These are phyloP conservation scores for Coemansia sp. DNA, from an alignment of 192 early-diverging fungal species.

Conservation along the genomic window DNA sequence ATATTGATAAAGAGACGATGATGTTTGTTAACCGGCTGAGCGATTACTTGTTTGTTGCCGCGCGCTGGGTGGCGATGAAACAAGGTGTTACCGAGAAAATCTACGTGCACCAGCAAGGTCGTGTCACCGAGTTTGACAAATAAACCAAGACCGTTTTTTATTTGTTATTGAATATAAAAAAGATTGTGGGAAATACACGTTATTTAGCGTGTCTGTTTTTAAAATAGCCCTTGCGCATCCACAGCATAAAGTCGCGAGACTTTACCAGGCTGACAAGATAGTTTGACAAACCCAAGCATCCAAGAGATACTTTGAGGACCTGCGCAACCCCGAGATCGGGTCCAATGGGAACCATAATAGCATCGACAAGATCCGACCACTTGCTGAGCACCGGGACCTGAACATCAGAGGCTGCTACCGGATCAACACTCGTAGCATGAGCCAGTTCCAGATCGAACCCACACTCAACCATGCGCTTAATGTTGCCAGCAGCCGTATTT, in stretches of 20 bases:
- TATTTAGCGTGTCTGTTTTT: slow-evolving; percentile 9
- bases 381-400: slow-evolving; percentile 17
- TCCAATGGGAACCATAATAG: slow-evolving; percentile 47
- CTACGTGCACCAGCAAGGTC: slow-evolving; percentile 59
- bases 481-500: slow-evolving; percentile 35
- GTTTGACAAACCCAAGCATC: slow-evolving; percentile 20
- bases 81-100: slow-evolving; percentile 73
- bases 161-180: too few species aligned
- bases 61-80: slow-evolving; percentile 72
- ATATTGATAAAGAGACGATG: slow-evolving; percentile 28
- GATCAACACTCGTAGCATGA: neutral
- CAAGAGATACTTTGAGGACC: slow-evolving; percentile 33
- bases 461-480: slow-evolving; percentile 27
- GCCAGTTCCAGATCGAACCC: slow-evolving; percentile 26
- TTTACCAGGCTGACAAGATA: slow-evolving; percentile 37
- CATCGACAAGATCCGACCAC: slow-evolving; percentile 40
- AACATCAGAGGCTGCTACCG: slow-evolving; percentile 6
- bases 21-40: slow-evolving; percentile 62
- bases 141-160: slow-evolving; percentile 3
- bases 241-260: slow-evolving; percentile 45
- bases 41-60: slow-evolving; percentile 91
- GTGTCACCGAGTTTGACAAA: slow-evolving; percentile 43
- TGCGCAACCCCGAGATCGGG: slow-evolving; percentile 40
- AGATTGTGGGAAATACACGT: too few species aligned
- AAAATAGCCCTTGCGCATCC: slow-evolving; percentile 37